phyloP scores from a whole-genome alignment of 768 basidiomycete species.

The Suillus weaverae region DNA sequence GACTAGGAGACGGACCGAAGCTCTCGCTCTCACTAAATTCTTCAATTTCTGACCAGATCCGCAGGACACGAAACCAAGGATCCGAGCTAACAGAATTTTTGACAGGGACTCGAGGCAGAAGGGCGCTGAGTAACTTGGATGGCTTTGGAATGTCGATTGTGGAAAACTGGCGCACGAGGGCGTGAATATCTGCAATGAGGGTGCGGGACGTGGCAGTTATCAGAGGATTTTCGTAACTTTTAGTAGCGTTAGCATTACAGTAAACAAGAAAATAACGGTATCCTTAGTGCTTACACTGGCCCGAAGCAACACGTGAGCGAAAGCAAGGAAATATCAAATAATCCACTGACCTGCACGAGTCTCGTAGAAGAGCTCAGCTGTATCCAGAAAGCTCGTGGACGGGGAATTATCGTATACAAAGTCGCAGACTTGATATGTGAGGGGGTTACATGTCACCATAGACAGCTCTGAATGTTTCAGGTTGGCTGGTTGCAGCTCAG shows the following conservation, averaged over 20 bases:
- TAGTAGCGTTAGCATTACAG: constrained; percentile 13
- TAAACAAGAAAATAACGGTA: neutral
- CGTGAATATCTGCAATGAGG: constrained; percentile 70
- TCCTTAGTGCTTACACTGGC: constrained; percentile 8
- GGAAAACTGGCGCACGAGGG: constrained; percentile 58
- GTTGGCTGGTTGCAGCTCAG: neutral
- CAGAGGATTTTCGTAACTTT: constrained; percentile 78
- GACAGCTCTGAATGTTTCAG: constrained; percentile 20
- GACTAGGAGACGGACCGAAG: constrained; percentile 55
- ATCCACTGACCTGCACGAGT: constrained; percentile 59
- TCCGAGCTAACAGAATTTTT: constrained; percentile 11
- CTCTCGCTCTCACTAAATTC: constrained; percentile 79
- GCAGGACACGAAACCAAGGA: constrained; percentile 62
- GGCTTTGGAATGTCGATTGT: constrained; percentile 70
- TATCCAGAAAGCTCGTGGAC: constrained; percentile 47
- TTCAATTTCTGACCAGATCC: constrained; percentile 74
- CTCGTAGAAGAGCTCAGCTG: constrained; percentile 68
- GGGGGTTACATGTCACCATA: constrained; percentile 47
- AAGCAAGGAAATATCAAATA: constrained; percentile 4
- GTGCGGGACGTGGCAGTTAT: constrained; percentile 73
- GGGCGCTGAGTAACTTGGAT: constrained; percentile 53
- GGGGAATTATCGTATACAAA: constrained; percentile 60
- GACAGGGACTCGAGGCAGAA: constrained; percentile 43
- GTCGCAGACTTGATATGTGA: constrained; percentile 68
- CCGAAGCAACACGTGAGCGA: constrained; percentile 5